A percentile compares a stretch with the other conserved stretches of the same genome.
These are phyloP conservation scores for Kandelia obovata DNA, from an alignment of 345 rosid species.

Conservation along the genomic window DNA sequence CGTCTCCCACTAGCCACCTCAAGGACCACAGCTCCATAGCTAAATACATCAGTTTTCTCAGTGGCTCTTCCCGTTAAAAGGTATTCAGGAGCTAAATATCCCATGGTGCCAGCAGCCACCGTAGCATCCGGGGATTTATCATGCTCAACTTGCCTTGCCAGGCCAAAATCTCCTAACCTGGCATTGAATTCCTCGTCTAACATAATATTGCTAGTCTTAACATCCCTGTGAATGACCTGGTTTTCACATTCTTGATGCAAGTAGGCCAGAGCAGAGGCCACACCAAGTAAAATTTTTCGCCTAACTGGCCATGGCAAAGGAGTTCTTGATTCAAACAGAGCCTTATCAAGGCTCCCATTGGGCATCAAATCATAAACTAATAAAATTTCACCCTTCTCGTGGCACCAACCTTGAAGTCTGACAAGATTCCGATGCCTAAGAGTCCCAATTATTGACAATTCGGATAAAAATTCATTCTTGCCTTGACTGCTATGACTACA, in stretches of 20 bases:
- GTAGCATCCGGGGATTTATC: constrained; percentile 93
- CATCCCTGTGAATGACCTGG: constrained; percentile 90
- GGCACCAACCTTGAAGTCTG: constrained; percentile 90
- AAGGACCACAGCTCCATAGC: constrained; percentile 87
- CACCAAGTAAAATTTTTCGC: constrained; percentile 68
- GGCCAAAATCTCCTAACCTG: constrained; percentile 83
- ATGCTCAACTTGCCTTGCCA: constrained; percentile 83
- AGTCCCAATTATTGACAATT: constrained; percentile 75
- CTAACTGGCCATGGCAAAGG: constrained; percentile 74
- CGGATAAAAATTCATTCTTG: constrained; percentile 77
- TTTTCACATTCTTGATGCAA: constrained; percentile 97
- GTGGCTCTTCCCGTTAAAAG: constrained; percentile 82
- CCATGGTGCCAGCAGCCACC: constrained; percentile 98
- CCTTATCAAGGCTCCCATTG: constrained; percentile 93
- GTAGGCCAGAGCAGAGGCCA: constrained; percentile 90
- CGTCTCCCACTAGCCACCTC: constrained; percentile 84
- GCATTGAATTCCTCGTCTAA: constrained; percentile 85
- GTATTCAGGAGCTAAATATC: constrained; percentile 95
- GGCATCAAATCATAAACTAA: constrained; percentile 90
- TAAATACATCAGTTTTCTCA: constrained; percentile 86
- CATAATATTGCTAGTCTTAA: constrained; percentile 93
- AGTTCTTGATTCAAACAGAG: constrained; percentile 69
- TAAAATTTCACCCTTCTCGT: constrained; percentile 85
- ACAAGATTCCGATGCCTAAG: constrained; percentile 91
- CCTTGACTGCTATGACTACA: constrained; percentile 92